Evolutionary conservation across 257 asterid genomes (phyloP), one percentile per base, ranked within the genome.

Genomic region (Linaria vulgaris): DNA sequence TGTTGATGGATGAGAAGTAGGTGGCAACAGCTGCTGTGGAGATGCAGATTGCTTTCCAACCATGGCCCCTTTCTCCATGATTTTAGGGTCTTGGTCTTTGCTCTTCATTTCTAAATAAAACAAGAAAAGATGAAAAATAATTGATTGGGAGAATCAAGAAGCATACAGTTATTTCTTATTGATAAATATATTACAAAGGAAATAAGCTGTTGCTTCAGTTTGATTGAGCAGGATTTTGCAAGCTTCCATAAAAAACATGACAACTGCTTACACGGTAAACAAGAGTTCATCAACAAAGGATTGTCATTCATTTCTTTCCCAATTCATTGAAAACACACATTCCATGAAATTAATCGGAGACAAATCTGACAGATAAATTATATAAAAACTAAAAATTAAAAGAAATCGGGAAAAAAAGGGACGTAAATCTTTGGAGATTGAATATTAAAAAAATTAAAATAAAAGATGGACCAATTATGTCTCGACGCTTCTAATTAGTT

Each of bases 21-120:
- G 79, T 70, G 75, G 83, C 51, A 71, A 77, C 68, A 17, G 65
- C 61, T 78, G 83, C 46, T 54, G 63, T 22, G 76, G 74, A 51
- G 82, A 71, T 23, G 70, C 63, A 61, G 80, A 51, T 64, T 78
- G 77, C 61, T 55, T 75, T 21, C 24, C 74, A 46, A 66, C 61
- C 23, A 76, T 72, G 24, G 76, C 76, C 65, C 73, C 74, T 60
- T 78, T 74, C 47, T 72, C 72, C 69, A 61, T 76, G 59, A 16
- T 54, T 50, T 51, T 84, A 45, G 64, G 68, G 66, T 71, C 76
- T 20, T 71, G 80, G 59, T 71, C 79, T 73, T 75, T 74, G 73
- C 61, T 70, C 54, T 72, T 76, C 70, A 68, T 63, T 68, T 82
- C 86, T 70, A 67, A 59, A 63, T 44, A 61, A 55, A 59, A 74